Percentiles rank a stretch among this genome's conserved stretches.
phyloP scores from a whole-genome alignment of 306 rosid genomes.

The Gleditsia sinensis region DNA sequence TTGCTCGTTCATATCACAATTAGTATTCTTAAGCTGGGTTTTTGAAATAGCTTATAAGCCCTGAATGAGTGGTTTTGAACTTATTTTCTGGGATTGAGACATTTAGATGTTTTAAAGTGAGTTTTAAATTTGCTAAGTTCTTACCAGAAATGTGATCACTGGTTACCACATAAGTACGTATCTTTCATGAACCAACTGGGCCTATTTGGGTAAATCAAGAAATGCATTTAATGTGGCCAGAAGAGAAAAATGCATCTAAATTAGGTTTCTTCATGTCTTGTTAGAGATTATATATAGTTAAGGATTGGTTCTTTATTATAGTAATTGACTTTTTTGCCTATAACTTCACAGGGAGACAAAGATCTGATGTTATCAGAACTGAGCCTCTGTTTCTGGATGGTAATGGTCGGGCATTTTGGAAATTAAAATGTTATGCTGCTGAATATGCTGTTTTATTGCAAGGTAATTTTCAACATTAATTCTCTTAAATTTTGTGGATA shows the following conservation, averaged over 20 bases:
- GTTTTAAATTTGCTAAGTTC: neutral
- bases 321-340: neutral
- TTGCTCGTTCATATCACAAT: neutral
- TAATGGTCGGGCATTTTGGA: conserved; percentile 41
- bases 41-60: neutral
- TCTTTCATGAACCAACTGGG: neutral
- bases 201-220: neutral
- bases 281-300: neutral
- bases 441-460: conserved; percentile 39
- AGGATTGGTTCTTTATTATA: conserved; percentile 6
- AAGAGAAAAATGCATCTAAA: neutral
- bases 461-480: conserved; percentile 37
- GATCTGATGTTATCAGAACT: conserved; percentile 37
- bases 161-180: neutral
- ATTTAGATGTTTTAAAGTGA: neutral
- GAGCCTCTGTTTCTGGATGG: conserved; percentile 33
- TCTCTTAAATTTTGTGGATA: neutral
- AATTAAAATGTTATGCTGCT: conserved; percentile 20
- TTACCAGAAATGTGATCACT: neutral
- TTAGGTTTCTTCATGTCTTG: neutral
- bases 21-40: neutral
- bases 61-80: neutral
- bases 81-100: neutral
- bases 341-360: conserved; percentile 20
- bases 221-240: neutral